Evolutionary conservation across 306 rosid species (phyloP), one percentile per base, ranked within the genome.

Genomic region (Rosa chinensis): DNA sequence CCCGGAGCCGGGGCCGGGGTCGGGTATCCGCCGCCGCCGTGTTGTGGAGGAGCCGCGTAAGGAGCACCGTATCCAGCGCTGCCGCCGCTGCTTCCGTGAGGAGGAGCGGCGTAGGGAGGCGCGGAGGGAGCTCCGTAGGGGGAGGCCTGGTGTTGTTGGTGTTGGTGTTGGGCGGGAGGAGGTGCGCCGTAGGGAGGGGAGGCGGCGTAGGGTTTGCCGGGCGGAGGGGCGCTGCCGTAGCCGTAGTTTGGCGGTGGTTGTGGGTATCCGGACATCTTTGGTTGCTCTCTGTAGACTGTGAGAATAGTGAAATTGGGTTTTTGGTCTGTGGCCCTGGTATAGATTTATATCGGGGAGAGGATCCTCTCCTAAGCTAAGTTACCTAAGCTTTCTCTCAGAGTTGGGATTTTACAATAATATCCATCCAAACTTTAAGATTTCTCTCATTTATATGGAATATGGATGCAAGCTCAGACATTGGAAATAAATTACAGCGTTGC

Each of bases 251-350:
- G 53, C 10, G 87, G 88, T 16, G 43, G 87, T 10, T 85, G 81
- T 14, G 82, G 82, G 74, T 89, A 86, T 14, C 93, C 96, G 20
- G 93, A 87, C 95, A 90, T 88, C 10, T 13, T 5, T 17, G 47
- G 9, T 56, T 40, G 66, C 2, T 52, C 18, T 42, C 20, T 71
- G 16, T 61, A 1, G 67, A 55, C 61, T 13, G 4, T 53, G n/a
- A 35, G 8, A 11, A 11, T 0, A 3, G 5, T 6, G 32, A 74
- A 58, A 75, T 40, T 42, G 28, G 2, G 55, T 42, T 1, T 68
- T 10, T 61, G 2, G 25, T 6, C 4, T 25, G 61, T 18, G 61
- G 18, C 10, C 8, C 25, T 17, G 8, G 9, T 53, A 32, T 32
- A 1, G 35, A 32, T 1, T 32, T 32, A 32, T 32, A 32, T 1